phyloP scores from a whole-genome alignment of 2,329 filamentous ascomycete species.

The Colletotrichum godetiae region DNA sequence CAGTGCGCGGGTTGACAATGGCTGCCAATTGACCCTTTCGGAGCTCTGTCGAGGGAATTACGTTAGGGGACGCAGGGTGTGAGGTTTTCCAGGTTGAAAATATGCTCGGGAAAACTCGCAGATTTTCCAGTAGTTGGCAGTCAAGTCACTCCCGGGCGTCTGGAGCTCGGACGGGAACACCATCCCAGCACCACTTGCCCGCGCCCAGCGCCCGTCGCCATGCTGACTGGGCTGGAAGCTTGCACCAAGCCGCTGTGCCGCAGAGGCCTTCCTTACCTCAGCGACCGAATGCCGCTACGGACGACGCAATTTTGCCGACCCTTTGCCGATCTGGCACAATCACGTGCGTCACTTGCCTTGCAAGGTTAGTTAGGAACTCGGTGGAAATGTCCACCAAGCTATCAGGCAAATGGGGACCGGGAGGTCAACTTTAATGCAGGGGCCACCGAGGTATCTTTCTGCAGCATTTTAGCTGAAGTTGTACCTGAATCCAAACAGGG shows the following conservation, averaged over 20 bases:
- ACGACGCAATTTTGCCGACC: conserved; percentile 28
- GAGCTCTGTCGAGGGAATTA: conserved; percentile 52
- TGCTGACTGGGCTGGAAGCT: conserved; percentile 14
- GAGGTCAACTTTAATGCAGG: conserved; percentile 20
- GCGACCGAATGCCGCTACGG: background rate
- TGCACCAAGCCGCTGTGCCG: conserved; percentile 4
- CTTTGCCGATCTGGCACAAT: conserved; percentile 32
- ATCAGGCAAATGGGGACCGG: background rate
- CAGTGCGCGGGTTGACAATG: conserved; percentile 50
- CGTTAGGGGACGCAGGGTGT: conserved; percentile 47
- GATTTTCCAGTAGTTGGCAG: conserved; percentile 48
- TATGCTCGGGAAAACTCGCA: conserved; percentile 60
- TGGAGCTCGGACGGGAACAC: conserved; percentile 46
- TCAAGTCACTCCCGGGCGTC: conserved; percentile 29
- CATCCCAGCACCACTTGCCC: conserved; percentile 17
- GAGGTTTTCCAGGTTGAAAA: conserved; percentile 50
- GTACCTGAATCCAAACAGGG: conserved; percentile 24
- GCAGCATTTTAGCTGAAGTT: background rate
- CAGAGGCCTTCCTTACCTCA: conserved; percentile 1
- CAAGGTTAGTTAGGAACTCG: conserved; percentile 11
- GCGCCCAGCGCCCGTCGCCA: background rate
- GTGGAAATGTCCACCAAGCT: conserved; percentile 17
- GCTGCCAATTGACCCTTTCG: conserved; percentile 58
- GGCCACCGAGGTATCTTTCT: conserved; percentile 14
- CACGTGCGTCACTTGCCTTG: conserved; percentile 28